Base-by-base conservation (phyloP, 805 yeast species). In the Cyberlindnera amylophila region DNA sequence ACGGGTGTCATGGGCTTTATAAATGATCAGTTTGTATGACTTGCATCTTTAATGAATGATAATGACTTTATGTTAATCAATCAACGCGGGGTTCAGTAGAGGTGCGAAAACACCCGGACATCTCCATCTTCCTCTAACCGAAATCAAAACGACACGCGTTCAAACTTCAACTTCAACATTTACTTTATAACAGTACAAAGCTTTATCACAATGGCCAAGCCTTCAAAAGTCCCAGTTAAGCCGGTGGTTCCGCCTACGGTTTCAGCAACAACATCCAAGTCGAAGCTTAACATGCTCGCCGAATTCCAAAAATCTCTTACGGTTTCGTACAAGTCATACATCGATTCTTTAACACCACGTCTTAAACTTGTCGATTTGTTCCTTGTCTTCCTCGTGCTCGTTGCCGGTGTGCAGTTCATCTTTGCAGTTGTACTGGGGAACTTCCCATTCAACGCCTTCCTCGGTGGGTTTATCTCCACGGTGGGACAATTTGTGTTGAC, bases 401-500 rank as follows among this genome's bases (percentile, higher is more conserved):
- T 87, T 46, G 99, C 96, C 1, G 66, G 75, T 1, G 63, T 86
- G 23, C 98, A 93, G 65, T 88, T 89, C 59, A 66, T 71, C 4
- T 91, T 89, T 63, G 85, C 86, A 51, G 53, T 82, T 32, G 47
- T 88, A 12, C 78, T 89, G 35, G 96, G 97, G 29, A 87, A 79
- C 55, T 93, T 84, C 75, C 99, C 99, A 14, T 93, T 93, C 75
- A 93, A 93, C 66, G 98, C 96, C 18, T 93, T 93, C 61, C 72
- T 93, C 46, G 91, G 96, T 16, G 98, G 98, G 1, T 93, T 93
- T 61, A 77, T 84, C 42, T 71, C 88, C 17, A 86, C 97, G 34
- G 97, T 93, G 38, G 98, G 96, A 12, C 98, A 93, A 64, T 93
- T 93, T 62, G 98, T 93, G 19, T 74, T 93, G 49, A 79, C 95